Evolutionary conservation across 2,329 filamentous ascomycete genomes (phyloP).

Genomic region (Epichloe sibirici): DNA sequence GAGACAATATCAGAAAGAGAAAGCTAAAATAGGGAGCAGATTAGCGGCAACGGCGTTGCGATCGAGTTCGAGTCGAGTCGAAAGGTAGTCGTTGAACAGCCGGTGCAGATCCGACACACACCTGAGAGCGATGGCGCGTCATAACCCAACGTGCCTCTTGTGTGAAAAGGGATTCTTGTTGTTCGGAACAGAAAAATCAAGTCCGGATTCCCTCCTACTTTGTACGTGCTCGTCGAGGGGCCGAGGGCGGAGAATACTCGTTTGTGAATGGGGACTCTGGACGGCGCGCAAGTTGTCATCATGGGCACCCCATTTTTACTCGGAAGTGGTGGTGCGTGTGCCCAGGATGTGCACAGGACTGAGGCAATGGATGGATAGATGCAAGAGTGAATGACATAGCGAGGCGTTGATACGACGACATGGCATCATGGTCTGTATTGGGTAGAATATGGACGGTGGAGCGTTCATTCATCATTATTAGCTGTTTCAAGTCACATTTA

Average conservation of each 20-base stretch:
- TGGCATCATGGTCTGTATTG: slow-evolving; percentile 5
- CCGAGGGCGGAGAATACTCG: no score
- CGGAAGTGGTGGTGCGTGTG: no score
- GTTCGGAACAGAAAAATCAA: no score
- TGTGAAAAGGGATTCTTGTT: no score
- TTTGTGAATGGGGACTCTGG: no score
- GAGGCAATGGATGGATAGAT: background rate
- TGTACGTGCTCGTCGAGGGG: no score
- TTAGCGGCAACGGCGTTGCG: slow-evolving; percentile 5
- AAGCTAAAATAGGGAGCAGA: slow-evolving; percentile 17
- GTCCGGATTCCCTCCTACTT: no score
- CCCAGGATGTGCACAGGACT: no score
- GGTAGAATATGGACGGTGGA: background rate
- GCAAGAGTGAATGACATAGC: slow-evolving; percentile 16
- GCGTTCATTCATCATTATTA: background rate
- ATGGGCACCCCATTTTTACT: no score
- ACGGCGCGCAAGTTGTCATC: no score
- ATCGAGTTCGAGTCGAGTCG: background rate
- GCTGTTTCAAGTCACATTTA: no score
- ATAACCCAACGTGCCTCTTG: background rate
- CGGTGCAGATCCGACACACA: slow-evolving; percentile 16
- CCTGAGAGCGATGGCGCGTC: background rate
- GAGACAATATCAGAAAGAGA: slow-evolving; percentile 19
- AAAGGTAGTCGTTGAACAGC: slow-evolving; percentile 12
- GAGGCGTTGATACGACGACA: slow-evolving; percentile 17